phyloP scores from a whole-genome alignment of 345 rosid genomes.

The Moringa oleifera region DNA sequence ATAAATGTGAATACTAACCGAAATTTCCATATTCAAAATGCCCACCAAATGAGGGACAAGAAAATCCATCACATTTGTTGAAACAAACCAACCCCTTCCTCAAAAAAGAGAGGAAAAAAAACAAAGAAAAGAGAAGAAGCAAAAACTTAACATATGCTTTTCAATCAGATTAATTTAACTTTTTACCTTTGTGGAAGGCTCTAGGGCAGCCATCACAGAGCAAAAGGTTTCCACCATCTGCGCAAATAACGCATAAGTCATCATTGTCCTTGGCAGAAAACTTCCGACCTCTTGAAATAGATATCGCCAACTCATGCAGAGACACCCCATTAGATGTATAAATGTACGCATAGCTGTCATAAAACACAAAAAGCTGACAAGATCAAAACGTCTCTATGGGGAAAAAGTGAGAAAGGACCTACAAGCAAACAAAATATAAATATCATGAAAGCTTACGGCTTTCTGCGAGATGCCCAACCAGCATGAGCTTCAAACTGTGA shows the following conservation, averaged over 20 bases:
- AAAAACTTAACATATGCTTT: constrained; percentile 15
- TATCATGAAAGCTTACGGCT: constrained; percentile 60
- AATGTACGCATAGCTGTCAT: constrained; percentile 80
- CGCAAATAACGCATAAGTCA: constrained; percentile 81
- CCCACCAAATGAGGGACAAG: too few species aligned
- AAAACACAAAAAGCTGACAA: constrained; percentile 16
- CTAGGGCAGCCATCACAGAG: constrained; percentile 97
- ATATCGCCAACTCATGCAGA: constrained; percentile 88
- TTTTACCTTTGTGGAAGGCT: constrained; percentile 87
- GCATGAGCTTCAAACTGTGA: constrained; percentile 98
- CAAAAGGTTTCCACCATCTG: constrained; percentile 94
- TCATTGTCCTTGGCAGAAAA: constrained; percentile 77
- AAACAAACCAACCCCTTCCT: not conserved
- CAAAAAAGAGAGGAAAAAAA: too few species aligned
- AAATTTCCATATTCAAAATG: too few species aligned
- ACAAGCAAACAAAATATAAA: not conserved
- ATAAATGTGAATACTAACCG: not conserved
- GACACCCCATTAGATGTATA: constrained; percentile 97
- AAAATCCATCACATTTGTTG: not conserved
- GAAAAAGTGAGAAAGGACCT: not conserved
- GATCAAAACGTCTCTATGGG: not conserved
- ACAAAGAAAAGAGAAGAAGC: not conserved
- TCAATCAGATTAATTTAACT: constrained; percentile 7
- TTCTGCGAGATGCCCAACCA: constrained; percentile 95
- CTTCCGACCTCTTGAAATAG: constrained; percentile 70